Conservation (phyloP, 2,329 filamentous ascomycete species). For the Waltergamsia citrina region DNA sequence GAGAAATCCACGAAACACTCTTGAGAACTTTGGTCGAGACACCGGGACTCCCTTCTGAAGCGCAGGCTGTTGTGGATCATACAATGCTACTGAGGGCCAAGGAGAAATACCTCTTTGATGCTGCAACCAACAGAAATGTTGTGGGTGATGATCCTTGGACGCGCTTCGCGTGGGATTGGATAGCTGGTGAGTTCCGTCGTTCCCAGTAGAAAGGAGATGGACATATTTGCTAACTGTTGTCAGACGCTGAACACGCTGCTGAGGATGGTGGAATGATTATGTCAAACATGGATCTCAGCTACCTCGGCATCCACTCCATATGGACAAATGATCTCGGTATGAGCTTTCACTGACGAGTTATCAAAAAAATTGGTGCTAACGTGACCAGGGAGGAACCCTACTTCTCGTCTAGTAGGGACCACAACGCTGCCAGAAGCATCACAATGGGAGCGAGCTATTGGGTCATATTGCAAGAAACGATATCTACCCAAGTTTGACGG, state of each 20-base stretch:
- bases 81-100: conserved; percentile 50
- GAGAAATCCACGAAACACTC: conserved; percentile 48
- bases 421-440: conserved; percentile 33
- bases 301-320: conserved; percentile 62
- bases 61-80: conserved; percentile 44
- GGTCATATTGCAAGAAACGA: conserved; percentile 52
- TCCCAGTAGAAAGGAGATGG: background rate
- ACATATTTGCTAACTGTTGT: conserved; percentile 9
- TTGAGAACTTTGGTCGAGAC: conserved; percentile 33
- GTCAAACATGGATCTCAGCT: conserved; percentile 61
- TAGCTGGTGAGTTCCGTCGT: conserved; percentile 45
- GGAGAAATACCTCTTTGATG: conserved; percentile 56
- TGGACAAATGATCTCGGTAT: conserved; percentile 62
- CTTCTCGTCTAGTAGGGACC: conserved; percentile 35
- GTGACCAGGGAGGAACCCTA: conserved; percentile 33
- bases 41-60: conserved; percentile 37
- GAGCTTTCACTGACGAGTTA: conserved; percentile 11
- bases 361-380: too few relatives aligned
- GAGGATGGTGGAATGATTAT: conserved; percentile 62
- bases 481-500: conserved; percentile 56
- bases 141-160: conserved; percentile 65
- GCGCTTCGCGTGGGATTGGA: conserved; percentile 70
- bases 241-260: conserved; percentile 55
- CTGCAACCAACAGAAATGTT: conserved; percentile 54
- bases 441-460: conserved; percentile 53